A percentile compares a stretch with the other conserved stretches of the same genome.
Conservation (phyloP, 208 protist genomes). For the Naegleria gruberi region DNA sequence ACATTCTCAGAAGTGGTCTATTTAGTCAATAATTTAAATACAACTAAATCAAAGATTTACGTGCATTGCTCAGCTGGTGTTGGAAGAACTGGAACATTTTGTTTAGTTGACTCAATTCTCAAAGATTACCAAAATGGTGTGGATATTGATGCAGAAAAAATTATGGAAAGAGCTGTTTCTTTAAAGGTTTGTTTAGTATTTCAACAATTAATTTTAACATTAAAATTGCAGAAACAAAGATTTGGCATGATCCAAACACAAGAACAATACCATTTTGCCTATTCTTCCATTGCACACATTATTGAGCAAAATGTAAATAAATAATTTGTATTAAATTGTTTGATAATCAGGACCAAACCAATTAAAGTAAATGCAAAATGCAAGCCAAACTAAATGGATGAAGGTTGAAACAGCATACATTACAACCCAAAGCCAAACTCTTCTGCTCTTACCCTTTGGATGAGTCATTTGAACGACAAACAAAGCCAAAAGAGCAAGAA, state of each 20-base stretch:
- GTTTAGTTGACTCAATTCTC: not conserved
- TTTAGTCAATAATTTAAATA: not conserved
- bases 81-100: conserved; percentile 6
- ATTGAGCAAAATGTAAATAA: not conserved
- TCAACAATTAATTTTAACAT: too few relatives aligned
- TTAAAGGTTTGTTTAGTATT: not conserved
- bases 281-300: not conserved
- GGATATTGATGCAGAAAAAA: not conserved
- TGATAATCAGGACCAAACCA: not conserved
- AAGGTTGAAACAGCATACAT: not conserved
- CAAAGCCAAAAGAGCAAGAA: not conserved
- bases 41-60: not conserved
- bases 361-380: not conserved
- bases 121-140: not conserved
- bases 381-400: not conserved
- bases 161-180: not conserved
- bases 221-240: not conserved
- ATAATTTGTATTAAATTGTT: not conserved
- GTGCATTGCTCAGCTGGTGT: not conserved
- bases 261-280: not conserved
- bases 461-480: not conserved
- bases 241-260: not conserved
- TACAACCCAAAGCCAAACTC: not conserved
- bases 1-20: not conserved
- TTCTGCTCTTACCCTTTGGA: not conserved